These are phyloP conservation scores for Wickerhamomyces bisporus DNA, from an alignment of 805 yeast species.

Conservation along the genomic window DNA sequence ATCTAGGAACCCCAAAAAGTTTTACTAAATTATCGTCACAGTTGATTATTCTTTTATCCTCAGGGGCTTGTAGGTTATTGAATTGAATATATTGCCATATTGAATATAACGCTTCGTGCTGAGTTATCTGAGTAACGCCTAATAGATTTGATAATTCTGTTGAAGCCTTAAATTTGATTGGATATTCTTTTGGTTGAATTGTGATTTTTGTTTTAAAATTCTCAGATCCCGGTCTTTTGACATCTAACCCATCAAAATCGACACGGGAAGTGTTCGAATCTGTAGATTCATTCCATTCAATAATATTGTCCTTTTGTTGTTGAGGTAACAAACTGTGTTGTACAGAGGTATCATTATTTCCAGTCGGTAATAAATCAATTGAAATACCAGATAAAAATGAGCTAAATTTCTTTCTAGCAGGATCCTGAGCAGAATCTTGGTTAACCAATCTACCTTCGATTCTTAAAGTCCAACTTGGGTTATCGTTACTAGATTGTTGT, in stretches of 20 bases:
- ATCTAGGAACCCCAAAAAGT: slow-evolving; percentile 43
- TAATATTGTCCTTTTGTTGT: slow-evolving; percentile 39
- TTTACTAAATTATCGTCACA: slow-evolving; percentile 42
- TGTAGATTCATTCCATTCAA: slow-evolving; percentile 80
- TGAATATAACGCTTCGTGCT: slow-evolving; percentile 76
- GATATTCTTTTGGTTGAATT: slow-evolving; percentile 73
- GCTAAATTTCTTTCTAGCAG: slow-evolving; percentile 59
- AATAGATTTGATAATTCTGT: slow-evolving; percentile 63
- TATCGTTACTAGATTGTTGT: slow-evolving; percentile 44
- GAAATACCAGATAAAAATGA: slow-evolving; percentile 79
- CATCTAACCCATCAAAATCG: slow-evolving; percentile 85
- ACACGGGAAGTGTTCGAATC: slow-evolving; percentile 40
- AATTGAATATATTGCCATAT: slow-evolving; percentile 76
- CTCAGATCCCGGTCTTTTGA: slow-evolving; percentile 70
- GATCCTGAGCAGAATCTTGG: slow-evolving; percentile 40
- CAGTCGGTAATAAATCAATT: slow-evolving; percentile 52
- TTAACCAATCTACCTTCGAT: slow-evolving; percentile 81
- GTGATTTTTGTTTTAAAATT: slow-evolving; percentile 67
- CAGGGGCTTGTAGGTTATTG: slow-evolving; percentile 55
- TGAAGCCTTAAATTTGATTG: slow-evolving; percentile 60
- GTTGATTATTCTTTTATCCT: slow-evolving; percentile 48
- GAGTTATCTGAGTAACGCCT: slow-evolving; percentile 75
- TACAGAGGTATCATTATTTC: slow-evolving; percentile 17
- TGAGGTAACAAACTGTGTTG: slow-evolving; percentile 34
- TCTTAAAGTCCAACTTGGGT: slow-evolving; percentile 75